Percentiles rank a stretch among this genome's conserved stretches.
Conservation (phyloP, 192 early-diverging fungal species). For the Helicostylum pulchrum region DNA sequence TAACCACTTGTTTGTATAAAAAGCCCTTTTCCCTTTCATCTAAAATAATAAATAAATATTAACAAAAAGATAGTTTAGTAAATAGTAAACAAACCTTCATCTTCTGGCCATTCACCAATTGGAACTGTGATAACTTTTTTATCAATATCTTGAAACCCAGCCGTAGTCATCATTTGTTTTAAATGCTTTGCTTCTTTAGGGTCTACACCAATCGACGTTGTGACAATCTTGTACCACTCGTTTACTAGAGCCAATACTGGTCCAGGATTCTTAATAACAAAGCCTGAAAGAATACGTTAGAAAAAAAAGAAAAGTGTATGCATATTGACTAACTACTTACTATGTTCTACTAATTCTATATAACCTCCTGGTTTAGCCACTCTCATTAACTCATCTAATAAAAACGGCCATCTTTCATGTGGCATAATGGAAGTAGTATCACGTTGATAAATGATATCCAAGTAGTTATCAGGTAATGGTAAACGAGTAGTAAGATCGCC, state of each 20-base stretch:
- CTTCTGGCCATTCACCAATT: slow-evolving; percentile 35
- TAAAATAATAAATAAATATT: slow-evolving; percentile 11
- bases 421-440: slow-evolving; percentile 19
- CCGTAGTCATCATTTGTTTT: background rate
- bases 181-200: background rate
- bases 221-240: slow-evolving; percentile 24
- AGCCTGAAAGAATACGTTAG: background rate
- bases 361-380: slow-evolving; percentile 49
- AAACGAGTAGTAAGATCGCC: slow-evolving; percentile 20
- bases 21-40: slow-evolving; percentile 33
- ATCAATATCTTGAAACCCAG: slow-evolving; percentile 22
- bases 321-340: slow-evolving; percentile 1
- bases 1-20: slow-evolving; percentile 31
- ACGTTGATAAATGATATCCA: slow-evolving; percentile 28
- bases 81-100: slow-evolving; percentile 19
- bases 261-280: slow-evolving; percentile 20
- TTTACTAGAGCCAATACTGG: slow-evolving; percentile 26
- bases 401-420: slow-evolving; percentile 16
- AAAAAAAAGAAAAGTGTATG: background rate
- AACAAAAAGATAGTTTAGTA: background rate
- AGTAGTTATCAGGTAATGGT: slow-evolving; percentile 22
- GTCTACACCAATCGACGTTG: slow-evolving; percentile 4
- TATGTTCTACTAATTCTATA: slow-evolving; percentile 45
- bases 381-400: slow-evolving; percentile 36
- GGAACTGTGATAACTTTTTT: slow-evolving; percentile 22